Evolutionary conservation across 2,329 filamentous ascomycete genomes (phyloP).

Genomic region (Purpureocillium takamizusanense): DNA sequence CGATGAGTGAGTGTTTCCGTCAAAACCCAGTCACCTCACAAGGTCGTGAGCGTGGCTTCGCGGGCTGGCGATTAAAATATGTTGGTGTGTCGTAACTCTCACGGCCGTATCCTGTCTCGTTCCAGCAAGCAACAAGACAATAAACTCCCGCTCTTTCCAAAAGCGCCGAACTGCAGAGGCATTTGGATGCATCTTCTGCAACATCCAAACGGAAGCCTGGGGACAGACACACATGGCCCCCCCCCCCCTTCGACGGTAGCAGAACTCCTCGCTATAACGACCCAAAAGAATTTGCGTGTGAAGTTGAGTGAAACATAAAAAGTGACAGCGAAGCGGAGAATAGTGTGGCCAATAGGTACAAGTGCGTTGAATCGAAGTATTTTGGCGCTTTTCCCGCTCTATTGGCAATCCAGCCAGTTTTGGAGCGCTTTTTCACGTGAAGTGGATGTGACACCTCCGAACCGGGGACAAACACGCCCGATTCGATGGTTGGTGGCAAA

Average conservation of each 20-base stretch:
- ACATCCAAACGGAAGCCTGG: background rate
- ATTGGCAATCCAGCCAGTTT: background rate
- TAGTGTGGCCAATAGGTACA: conserved; percentile 3
- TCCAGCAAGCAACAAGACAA: conserved; percentile 2
- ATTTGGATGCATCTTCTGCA: conserved; percentile 2
- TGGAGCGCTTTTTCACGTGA: background rate
- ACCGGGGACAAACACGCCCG: too few species aligned
- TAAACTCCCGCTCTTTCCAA: conserved; percentile 5
- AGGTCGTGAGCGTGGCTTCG: too few species aligned
- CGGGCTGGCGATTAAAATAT: conserved; percentile 5
- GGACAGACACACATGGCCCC: background rate
- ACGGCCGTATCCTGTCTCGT: conserved; percentile 7
- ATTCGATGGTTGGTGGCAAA: background rate
- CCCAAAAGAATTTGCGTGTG: too few species aligned
- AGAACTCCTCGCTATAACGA: conserved; percentile 8
- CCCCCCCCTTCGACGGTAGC: background rate
- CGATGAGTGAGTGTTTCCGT: conserved; percentile 4
- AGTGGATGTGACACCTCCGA: too few species aligned
- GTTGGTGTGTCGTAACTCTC: conserved; percentile 6
- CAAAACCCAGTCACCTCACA: too few species aligned
- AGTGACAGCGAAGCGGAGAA: conserved; percentile 1
- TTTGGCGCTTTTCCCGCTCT: background rate
- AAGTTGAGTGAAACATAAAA: background rate
- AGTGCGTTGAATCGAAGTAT: conserved; percentile 4
- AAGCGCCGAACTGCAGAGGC: background rate